Base-by-base conservation (phyloP, 2,329 filamentous ascomycete genomes). In the Aureobasidium namibiae region DNA sequence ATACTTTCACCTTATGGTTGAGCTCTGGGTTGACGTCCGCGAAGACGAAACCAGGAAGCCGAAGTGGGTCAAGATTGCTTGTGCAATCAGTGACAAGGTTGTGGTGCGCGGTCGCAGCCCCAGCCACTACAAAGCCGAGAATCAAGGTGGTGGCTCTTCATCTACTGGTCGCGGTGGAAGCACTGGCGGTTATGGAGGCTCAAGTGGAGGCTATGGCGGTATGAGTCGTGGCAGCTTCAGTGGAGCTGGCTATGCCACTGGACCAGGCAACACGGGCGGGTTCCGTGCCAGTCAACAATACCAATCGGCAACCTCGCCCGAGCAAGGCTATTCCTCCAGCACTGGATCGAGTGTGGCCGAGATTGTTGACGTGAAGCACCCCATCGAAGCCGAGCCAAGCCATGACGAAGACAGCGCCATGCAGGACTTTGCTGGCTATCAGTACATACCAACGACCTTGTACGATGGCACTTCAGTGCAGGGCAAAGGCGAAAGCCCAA, bases 1-100 rank as follows among this genome's bases (percentile, higher is more conserved):
- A 67, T 95, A 91, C 72, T 96, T 95, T 68, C 89, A 94, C 67
- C 79, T 96, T n/a, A 83, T 95, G 46, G 86, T 95, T 4, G 90
- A 95, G 69, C 82, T 95, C 1, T 90, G 84, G 72, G 89, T 82
- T 8, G 85, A 92, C 63, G 75, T 90, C 8, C 80, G 83, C 2
- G 68, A 72, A 33, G 76, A 70, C 4, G 67, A 69, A 23, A 69
- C 67, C 60, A 61, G 69, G 65, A 71, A 75, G 18, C 79, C 82
- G 1, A 79, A 82, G 33, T 91, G 81, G 75, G 75, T 91, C 66
- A 87, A 87, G 68, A 78, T 94, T 54, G 89, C 88, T 3, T 82
- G 83, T 60, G 81, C 82, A 49, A 84, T 88, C 67, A 92, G 89
- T 6, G 84, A 87, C 61, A 88, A 87, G 69, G 89, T 94, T 80